Conservation (phyloP, 768 basidiomycete genomes). For the Holtermannia corniformis region DNA sequence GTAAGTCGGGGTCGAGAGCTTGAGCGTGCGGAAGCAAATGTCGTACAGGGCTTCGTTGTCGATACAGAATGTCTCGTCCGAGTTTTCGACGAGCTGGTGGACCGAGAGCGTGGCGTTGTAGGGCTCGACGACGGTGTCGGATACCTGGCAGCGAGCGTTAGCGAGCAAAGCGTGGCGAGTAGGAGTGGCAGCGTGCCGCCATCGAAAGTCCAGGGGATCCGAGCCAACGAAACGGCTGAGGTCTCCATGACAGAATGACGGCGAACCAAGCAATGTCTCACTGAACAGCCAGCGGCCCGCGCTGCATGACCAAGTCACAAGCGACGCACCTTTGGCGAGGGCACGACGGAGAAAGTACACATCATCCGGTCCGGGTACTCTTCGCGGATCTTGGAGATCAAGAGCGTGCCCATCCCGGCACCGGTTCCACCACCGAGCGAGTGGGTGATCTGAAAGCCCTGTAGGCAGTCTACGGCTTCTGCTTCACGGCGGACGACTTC, state of each 20-base stretch:
- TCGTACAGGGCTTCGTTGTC: slow-evolving; percentile 99
- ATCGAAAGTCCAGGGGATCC: neutral
- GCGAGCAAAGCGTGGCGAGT: neutral
- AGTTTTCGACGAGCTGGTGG: slow-evolving; percentile 98
- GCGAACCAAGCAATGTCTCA: neutral
- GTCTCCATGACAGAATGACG: slow-evolving; percentile 8
- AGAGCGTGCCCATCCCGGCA: slow-evolving; percentile 98
- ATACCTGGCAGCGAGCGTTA: slow-evolving; percentile 51
- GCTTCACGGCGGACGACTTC: slow-evolving; percentile 99
- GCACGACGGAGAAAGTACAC: slow-evolving; percentile 99
- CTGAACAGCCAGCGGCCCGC: too few species aligned
- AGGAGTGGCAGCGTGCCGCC: neutral
- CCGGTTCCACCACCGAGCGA: slow-evolving; percentile 98
- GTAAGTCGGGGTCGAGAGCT: slow-evolving; percentile 89
- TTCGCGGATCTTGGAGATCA: slow-evolving; percentile 98
- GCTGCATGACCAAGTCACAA: too few species aligned
- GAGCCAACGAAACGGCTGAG: neutral
- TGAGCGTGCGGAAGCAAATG: slow-evolving; percentile 96
- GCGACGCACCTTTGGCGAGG: slow-evolving; percentile 70
- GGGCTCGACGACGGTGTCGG: slow-evolving; percentile 98
- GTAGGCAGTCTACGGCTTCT: slow-evolving; percentile 91
- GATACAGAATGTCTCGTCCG: slow-evolving; percentile 99
- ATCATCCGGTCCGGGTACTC: slow-evolving; percentile 99
- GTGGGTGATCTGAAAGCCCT: slow-evolving; percentile 99
- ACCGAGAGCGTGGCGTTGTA: slow-evolving; percentile 98